Evolutionary conservation across 257 asterid genomes (phyloP).

Genomic region (Plantago major): DNA sequence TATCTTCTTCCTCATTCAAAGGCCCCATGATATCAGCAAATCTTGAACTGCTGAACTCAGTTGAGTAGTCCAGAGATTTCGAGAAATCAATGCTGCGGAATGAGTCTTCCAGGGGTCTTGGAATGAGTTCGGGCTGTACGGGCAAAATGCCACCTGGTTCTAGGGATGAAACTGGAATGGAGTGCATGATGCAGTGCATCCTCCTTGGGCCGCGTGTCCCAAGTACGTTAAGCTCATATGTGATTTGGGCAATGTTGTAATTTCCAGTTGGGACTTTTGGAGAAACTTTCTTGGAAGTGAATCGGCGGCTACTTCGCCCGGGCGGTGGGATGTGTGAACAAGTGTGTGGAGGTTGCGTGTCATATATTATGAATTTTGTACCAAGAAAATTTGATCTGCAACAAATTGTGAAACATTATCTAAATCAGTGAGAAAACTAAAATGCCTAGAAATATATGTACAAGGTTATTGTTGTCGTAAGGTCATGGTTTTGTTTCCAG

Average conservation of each 20-base stretch:
- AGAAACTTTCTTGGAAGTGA: conserved; percentile 58
- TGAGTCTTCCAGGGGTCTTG: conserved; percentile 56
- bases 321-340: conserved; percentile 35
- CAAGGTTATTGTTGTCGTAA: no score
- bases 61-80: conserved; percentile 37
- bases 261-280: conserved; percentile 61
- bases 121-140: conserved; percentile 48
- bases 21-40: conserved; percentile 34
- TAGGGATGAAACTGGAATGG: conserved; percentile 48
- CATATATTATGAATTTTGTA: conserved; percentile 51
- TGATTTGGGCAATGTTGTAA: conserved; percentile 54
- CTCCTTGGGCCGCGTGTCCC: conserved; percentile 68
- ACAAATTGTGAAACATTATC: background rate
- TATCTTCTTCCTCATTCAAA: conserved; percentile 24
- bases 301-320: conserved; percentile 45
- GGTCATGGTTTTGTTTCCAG: no score
- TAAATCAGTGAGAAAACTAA: background rate
- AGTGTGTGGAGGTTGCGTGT: conserved; percentile 53
- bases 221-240: conserved; percentile 62
- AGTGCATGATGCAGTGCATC: conserved; percentile 60
- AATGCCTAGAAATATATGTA: no score
- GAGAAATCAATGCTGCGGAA: conserved; percentile 57
- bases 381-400: conserved; percentile 68
- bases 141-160: conserved; percentile 60
- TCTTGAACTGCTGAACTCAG: conserved; percentile 57